Conservation (phyloP, 495 filamentous ascomycete species). For the Immersiella caudata region DNA sequence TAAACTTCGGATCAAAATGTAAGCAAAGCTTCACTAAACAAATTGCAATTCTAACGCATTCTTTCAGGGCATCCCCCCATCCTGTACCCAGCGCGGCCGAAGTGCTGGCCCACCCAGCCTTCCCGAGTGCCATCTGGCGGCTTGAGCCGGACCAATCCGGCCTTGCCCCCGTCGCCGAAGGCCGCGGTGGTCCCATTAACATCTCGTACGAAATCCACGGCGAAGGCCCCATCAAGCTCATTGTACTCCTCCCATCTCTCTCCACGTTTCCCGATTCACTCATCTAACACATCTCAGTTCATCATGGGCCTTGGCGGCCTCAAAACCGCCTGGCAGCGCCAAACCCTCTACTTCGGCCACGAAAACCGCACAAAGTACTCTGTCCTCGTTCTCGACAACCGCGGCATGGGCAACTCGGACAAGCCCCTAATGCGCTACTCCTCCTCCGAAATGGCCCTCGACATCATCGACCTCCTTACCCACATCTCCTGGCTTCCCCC, state of each 20-base stretch:
- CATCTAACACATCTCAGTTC: conserved; percentile 45
- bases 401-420: conserved; percentile 75
- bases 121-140: conserved; percentile 58
- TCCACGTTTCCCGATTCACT: conserved; percentile 20
- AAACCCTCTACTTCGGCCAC: conserved; percentile 76
- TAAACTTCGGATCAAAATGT: background rate
- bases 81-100: conserved; percentile 43
- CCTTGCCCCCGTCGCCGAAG: conserved; percentile 60
- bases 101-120: conserved; percentile 47
- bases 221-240: conserved; percentile 65
- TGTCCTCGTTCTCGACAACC: conserved; percentile 75
- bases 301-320: conserved; percentile 67
- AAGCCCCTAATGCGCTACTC: conserved; percentile 73
- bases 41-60: background rate
- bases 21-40: background rate
- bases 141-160: conserved; percentile 63
- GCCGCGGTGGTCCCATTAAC: conserved; percentile 68
- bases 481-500: conserved; percentile 66
- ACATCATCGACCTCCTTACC: conserved; percentile 68
- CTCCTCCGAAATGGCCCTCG: conserved; percentile 75
- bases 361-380: conserved; percentile 66
- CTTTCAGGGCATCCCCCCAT: conserved; percentile 5
- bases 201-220: conserved; percentile 82
- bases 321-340: conserved; percentile 71
- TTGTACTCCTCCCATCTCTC: conserved; percentile 59